Evolutionary conservation across 176 grass and related monocot genomes (phyloP).

Genomic region (Hsuehochloa calcarea): DNA sequence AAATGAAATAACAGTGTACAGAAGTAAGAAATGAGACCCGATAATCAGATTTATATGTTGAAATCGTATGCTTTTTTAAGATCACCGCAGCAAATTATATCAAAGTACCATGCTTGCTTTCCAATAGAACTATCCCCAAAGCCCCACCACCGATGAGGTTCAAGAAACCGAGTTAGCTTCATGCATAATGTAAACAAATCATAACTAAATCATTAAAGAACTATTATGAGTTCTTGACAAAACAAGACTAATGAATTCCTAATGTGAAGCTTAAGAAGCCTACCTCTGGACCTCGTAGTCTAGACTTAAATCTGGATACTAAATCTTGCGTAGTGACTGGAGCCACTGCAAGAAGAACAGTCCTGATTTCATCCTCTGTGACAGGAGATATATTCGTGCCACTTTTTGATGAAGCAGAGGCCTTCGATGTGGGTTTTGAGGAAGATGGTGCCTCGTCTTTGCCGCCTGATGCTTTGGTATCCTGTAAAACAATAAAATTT

Average conservation of each 20-base stretch:
- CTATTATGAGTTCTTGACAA: not conserved
- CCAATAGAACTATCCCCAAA: not conserved
- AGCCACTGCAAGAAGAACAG: constrained; percentile 71
- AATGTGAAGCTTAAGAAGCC: not conserved
- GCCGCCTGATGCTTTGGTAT: constrained; percentile 43
- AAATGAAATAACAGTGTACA: not conserved
- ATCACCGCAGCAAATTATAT: not conserved
- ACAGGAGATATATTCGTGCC: constrained; percentile 54
- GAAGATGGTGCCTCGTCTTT: constrained; percentile 60
- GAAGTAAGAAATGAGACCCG: not conserved
- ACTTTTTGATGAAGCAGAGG: constrained; percentile 40
- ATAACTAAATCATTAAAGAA: not conserved
- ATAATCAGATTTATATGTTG: not conserved
- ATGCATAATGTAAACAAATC: not conserved
- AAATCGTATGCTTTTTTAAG: not conserved
- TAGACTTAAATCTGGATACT: constrained; percentile 90
- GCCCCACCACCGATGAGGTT: not conserved
- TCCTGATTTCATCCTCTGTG: constrained; percentile 92
- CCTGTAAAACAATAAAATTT: constrained; percentile 31
- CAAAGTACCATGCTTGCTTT: not conserved
- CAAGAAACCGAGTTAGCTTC: not conserved
- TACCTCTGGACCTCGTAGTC: constrained; percentile 82
- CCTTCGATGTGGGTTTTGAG: constrained; percentile 53
- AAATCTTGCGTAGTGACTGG: constrained; percentile 87
- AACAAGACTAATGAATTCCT: not conserved